These are phyloP conservation scores for Gentiana macrophylla DNA, from an alignment of 257 asterid genomes.

Conservation along the genomic window DNA sequence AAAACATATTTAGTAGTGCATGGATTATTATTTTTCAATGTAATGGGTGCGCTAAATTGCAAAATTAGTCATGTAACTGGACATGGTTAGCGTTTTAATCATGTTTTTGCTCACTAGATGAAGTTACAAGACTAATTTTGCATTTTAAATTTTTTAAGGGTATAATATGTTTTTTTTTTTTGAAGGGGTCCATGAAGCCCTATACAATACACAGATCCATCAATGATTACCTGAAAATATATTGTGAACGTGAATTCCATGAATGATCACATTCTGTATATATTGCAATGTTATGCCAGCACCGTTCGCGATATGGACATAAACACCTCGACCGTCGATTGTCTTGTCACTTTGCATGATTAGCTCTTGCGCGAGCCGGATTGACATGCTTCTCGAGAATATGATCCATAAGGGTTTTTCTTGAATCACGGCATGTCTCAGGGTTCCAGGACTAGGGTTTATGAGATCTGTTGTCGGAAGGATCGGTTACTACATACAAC, in stretches of 20 bases:
- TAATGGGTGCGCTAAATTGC: no score
- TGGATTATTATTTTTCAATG: no score
- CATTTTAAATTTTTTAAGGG: no score
- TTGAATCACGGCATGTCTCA: conserved; percentile 44
- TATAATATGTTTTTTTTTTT: no score
- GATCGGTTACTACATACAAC: conserved; percentile 36
- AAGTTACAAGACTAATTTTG: no score
- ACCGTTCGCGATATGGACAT: conserved; percentile 51
- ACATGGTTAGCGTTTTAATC: no score
- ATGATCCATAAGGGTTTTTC: conserved; percentile 53
- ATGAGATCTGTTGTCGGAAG: conserved; percentile 24
- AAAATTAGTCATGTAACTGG: no score
- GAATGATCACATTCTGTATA: conserved; percentile 59
- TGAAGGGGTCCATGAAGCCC: no score
- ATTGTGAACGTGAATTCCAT: conserved; percentile 41
- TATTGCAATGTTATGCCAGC: conserved; percentile 67
- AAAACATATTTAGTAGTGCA: no score
- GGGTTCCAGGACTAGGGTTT: conserved; percentile 43
- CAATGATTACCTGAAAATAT: conserved; percentile 10
- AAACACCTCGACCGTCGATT: conserved; percentile 32
- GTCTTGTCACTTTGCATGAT: conserved; percentile 31
- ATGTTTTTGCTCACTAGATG: no score
- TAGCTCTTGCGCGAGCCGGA: conserved; percentile 28
- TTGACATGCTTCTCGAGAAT: conserved; percentile 28
- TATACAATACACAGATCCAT: no score